Base-by-base conservation (phyloP, 768 basidiomycete genomes). In the Termitomyces sp. region DNA sequence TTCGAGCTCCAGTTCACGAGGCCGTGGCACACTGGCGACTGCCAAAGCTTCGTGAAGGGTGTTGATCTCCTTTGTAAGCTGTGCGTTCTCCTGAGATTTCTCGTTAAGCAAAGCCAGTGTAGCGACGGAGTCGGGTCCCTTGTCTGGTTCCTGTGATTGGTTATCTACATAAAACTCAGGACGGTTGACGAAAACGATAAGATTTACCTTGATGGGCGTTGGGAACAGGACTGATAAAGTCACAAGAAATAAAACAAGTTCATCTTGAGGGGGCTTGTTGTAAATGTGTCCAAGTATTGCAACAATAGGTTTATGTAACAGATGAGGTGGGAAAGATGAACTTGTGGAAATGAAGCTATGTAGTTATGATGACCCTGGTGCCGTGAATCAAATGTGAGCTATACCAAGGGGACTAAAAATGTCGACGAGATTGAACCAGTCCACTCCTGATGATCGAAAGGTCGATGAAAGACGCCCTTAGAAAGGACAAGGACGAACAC, bases 41-140 rank as follows among this genome's bases (percentile, higher is more conserved):
- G 53, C 43, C 5, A 66, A 53, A 10, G 59, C 62, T 32, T 65
- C 59, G 34, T 65, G 63, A 19, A 73, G 59, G 0, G 62, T 53
- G 8, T 58, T 56, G 19, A 69, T 53, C 43, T 69, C 64, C 5
- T 58, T 55, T 8, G 56, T 58, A 14, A 70, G 59, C 3, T 57
- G 59, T 19, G 60, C 57, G 23, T 64, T 73, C 61, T 84, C 82
- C 58, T 77, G 75, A 0, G 82, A 81, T 61, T 84, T 84, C 40
- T 72, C 70, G 49, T 82, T 75, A 40, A 84, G 74, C 25, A 81
- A 62, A 5, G 69, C 69, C 48, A 80, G 66, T 0, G 77, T 77
- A n/a, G 73, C 69, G 25, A 71, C 75, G 5, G 79, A 71, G 38
- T 72, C 67, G 16, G 66, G 68, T 17, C 68, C 68, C 3, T 68